phyloP scores from a whole-genome alignment of 148 eudicot genomes.

The Dysphania ambrosioides region DNA sequence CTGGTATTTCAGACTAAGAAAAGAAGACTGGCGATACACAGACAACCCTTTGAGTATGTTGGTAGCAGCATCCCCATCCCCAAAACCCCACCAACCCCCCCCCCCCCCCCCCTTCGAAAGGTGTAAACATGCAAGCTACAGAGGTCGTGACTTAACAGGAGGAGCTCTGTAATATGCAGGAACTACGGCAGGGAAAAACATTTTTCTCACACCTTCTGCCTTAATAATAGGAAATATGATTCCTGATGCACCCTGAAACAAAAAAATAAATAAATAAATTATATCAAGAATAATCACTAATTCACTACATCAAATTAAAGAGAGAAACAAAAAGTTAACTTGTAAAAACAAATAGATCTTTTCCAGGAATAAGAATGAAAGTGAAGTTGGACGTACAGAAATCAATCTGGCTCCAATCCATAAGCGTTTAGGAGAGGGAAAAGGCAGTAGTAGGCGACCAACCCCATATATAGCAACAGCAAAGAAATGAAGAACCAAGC shows the following conservation, averaged over 20 bases:
- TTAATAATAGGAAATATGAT: constrained; percentile 85
- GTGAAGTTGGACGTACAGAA: constrained; percentile 42
- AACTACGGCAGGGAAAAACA: constrained; percentile 88
- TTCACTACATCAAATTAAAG: not conserved
- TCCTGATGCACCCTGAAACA: constrained; percentile 72
- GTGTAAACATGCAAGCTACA: not conserved
- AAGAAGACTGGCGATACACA: not conserved
- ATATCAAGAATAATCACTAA: not conserved
- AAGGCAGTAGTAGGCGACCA: constrained; percentile 71
- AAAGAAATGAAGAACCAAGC: constrained; percentile 83
- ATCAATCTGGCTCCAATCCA: constrained; percentile 82
- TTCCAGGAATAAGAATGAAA: not conserved
- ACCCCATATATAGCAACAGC: constrained; percentile 86
- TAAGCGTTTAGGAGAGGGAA: constrained; percentile 74
- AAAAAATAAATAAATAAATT: too few species aligned
- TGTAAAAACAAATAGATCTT: not conserved
- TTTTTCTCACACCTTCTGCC: constrained; percentile 90
- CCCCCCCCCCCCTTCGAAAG: not conserved
- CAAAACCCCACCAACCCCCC: too few species aligned
- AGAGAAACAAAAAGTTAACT: not conserved
- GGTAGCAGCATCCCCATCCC: not conserved
- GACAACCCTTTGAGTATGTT: constrained; percentile 1
- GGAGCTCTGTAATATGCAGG: constrained; percentile 89
- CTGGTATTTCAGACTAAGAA: constrained; percentile 1
- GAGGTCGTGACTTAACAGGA: constrained; percentile 36